Conservation (phyloP, 1,284 basidiomycete species). For the Entoloma clypeatum region DNA sequence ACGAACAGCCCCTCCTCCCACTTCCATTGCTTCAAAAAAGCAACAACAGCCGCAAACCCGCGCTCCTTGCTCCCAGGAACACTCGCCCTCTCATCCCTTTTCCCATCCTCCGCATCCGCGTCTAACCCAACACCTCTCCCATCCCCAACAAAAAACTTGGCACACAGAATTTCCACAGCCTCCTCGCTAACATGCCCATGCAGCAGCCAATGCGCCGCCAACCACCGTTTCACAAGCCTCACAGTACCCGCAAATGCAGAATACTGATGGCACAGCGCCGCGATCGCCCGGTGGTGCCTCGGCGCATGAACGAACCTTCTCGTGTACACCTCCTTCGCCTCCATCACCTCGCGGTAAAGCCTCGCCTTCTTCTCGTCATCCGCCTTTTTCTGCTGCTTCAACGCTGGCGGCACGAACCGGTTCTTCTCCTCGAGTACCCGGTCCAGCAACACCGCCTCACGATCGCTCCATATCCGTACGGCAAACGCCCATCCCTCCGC, state of each 20-base stretch:
- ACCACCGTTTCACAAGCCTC: constrained; percentile 90
- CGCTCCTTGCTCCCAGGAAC: constrained; percentile 70
- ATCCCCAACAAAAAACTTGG: constrained; percentile 53
- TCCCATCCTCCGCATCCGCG: constrained; percentile 23
- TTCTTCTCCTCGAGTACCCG: constrained; percentile 52
- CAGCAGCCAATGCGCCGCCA: constrained; percentile 86
- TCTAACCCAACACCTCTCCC: constrained; percentile 31
- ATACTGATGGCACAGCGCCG: constrained; percentile 77
- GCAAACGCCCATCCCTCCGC: constrained; percentile 86
- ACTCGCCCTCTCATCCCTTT: constrained; percentile 26
- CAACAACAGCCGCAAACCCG: constrained; percentile 79
- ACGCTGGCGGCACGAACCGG: constrained; percentile 35
- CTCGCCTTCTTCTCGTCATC: constrained; percentile 40
- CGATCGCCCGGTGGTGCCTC: constrained; percentile 81
- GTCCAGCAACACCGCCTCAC: constrained; percentile 80
- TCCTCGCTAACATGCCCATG: constrained; percentile 69
- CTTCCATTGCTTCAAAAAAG: constrained; percentile 80
- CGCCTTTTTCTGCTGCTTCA: constrained; percentile 24
- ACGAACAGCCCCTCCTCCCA: constrained; percentile 70
- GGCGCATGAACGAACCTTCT: constrained; percentile 77
- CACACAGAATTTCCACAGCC: constrained; percentile 82
- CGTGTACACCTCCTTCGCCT: constrained; percentile 64
- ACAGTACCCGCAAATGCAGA: constrained; percentile 82
- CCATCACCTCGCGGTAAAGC: constrained; percentile 53
- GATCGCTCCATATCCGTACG: constrained; percentile 83